phyloP scores from a whole-genome alignment of 208 protist species.

The Tritrichomonas musculus region DNA sequence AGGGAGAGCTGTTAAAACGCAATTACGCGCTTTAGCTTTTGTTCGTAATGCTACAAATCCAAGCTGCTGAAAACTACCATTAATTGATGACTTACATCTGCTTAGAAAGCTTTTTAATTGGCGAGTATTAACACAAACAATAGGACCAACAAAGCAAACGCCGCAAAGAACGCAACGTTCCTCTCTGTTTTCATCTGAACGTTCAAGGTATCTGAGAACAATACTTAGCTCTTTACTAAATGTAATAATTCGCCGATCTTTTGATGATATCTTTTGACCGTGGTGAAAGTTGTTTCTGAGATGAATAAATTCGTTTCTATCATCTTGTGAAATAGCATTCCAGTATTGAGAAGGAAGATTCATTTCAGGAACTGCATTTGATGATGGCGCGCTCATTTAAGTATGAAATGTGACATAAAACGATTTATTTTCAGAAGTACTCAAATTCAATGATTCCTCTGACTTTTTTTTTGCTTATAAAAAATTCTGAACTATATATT shows the following conservation, averaged over 20 bases:
- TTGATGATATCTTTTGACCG: neutral
- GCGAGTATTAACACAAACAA: neutral
- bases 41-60: neutral
- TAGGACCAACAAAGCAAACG: neutral
- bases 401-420: no score
- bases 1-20: neutral
- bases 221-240: neutral
- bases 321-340: neutral
- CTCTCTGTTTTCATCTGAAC: neutral
- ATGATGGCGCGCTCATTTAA: no score
- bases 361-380: neutral
- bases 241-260: neutral
- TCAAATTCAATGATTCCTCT: no score
- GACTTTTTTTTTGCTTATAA: no score
- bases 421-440: no score
- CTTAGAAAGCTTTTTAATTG: neutral
- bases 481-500: no score
- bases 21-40: neutral
- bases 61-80: neutral
- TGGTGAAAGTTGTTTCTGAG: neutral
- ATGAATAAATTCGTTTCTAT: neutral
- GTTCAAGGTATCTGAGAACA: neutral
- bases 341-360: neutral
- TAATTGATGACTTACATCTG: neutral
- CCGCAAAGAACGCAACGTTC: neutral